Evolutionary conservation across 345 rosid genomes (phyloP).

Genomic region (Moricandia arvensis): DNA sequence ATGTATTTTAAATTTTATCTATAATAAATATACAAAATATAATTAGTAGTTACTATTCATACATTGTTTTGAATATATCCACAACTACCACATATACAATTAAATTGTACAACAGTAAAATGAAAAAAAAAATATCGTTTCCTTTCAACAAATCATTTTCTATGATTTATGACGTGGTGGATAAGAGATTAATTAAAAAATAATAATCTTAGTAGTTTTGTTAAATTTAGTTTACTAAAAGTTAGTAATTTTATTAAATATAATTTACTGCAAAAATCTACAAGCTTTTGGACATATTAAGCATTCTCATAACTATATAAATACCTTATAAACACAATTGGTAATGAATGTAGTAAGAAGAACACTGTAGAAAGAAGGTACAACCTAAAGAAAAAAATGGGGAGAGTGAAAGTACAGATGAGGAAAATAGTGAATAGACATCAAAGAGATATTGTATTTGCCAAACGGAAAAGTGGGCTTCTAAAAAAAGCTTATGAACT

Average conservation of each 20-base stretch:
- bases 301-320: neutral
- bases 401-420: slow-evolving; percentile 29
- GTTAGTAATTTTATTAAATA: neutral
- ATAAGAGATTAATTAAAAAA: neutral
- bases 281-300: neutral
- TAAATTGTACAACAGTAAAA: neutral
- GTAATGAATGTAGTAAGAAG: too few relatives aligned
- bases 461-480: slow-evolving; percentile 28
- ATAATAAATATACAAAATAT: neutral
- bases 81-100: neutral
- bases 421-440: slow-evolving; percentile 6
- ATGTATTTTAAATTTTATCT: neutral
- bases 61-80: neutral
- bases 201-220: neutral
- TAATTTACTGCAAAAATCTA: slow-evolving; percentile 12
- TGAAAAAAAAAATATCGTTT: neutral
- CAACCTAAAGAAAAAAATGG: slow-evolving; percentile 12
- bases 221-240: neutral
- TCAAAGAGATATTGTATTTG: slow-evolving; percentile 28
- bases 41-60: neutral
- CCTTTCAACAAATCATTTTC: neutral
- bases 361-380: neutral
- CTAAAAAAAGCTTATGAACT: slow-evolving; percentile 33
- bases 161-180: neutral
- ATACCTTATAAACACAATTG: neutral